A percentile compares a stretch with the other conserved stretches of the same genome.
These are phyloP conservation scores for Podospora tetraspora DNA, from an alignment of 495 filamentous ascomycete genomes.

Conservation along the genomic window DNA sequence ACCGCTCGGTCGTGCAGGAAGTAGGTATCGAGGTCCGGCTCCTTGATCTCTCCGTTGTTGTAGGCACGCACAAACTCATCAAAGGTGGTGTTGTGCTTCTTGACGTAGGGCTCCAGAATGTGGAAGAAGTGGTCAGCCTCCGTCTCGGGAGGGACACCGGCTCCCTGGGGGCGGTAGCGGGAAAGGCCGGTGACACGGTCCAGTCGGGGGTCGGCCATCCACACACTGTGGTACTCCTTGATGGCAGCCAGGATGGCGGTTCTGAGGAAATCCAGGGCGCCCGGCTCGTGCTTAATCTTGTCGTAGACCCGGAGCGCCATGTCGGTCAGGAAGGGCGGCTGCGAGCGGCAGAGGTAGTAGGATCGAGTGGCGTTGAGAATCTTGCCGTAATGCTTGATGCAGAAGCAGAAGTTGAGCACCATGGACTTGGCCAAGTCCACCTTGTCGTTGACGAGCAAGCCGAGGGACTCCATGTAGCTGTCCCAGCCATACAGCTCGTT, in stretches of 20 bases:
- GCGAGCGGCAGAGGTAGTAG: conserved; percentile 89
- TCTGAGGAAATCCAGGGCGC: conserved; percentile 69
- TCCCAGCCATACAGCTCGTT: conserved; percentile 98
- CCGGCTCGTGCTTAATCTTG: conserved; percentile 74
- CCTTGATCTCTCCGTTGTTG: conserved; percentile 67
- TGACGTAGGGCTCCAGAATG: conserved; percentile 75
- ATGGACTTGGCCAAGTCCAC: conserved; percentile 84
- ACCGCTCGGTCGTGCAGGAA: conserved; percentile 94
- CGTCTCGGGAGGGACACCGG: conserved; percentile 90
- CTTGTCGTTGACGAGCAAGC: conserved; percentile 73
- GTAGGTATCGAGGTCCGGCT: conserved; percentile 88
- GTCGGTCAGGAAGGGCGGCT: conserved; percentile 95
- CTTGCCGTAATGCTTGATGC: conserved; percentile 96
- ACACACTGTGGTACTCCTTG: conserved; percentile 92
- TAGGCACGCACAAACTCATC: conserved; percentile 80
- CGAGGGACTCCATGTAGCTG: conserved; percentile 92
- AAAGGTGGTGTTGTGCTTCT: conserved; percentile 77
- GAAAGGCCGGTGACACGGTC: conserved; percentile 81
- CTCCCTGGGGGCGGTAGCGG: conserved; percentile 81
- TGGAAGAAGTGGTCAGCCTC: conserved; percentile 85
- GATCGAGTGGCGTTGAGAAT: conserved; percentile 94
- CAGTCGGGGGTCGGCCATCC: conserved; percentile 73
- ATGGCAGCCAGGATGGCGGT: conserved; percentile 81
- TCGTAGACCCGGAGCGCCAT: conserved; percentile 91
- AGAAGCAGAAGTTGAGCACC: conserved; percentile 94